Percentiles rank a stretch among this genome's conserved stretches.
Conservation (phyloP, 352 stramenopile genomes). For the Phytophthora aleatoria region DNA sequence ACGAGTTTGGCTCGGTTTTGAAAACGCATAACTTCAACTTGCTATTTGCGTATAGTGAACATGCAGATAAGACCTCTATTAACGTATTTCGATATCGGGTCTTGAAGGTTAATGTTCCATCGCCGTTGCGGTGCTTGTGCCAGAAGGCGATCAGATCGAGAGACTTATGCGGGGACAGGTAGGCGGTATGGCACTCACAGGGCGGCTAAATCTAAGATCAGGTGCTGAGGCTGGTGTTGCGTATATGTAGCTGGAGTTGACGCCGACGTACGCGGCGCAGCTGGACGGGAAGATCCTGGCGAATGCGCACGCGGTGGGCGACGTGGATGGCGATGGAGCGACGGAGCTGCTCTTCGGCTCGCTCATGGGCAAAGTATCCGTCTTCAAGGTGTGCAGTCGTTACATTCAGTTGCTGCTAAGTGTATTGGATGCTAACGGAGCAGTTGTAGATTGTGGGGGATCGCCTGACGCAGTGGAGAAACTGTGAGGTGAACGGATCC, state of each 20-base stretch:
- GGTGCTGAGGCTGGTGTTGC: conserved; percentile 13
- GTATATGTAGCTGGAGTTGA: conserved; percentile 62
- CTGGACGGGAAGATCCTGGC: conserved; percentile 72
- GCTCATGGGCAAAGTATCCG: conserved; percentile 56
- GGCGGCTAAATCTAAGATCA: background rate
- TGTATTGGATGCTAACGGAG: background rate
- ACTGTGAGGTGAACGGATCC: conserved; percentile 66
- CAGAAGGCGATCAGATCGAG: background rate
- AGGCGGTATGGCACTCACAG: background rate
- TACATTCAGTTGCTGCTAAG: background rate
- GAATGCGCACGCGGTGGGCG: conserved; percentile 67
- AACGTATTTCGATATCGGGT: background rate
- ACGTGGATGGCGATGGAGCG: conserved; percentile 69
- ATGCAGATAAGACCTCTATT: no score
- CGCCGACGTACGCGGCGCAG: conserved; percentile 60
- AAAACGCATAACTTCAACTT: conserved; percentile 14
- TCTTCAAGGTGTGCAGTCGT: conserved; percentile 61
- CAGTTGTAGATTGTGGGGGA: conserved; percentile 49
- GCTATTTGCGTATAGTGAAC: background rate
- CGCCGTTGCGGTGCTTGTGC: background rate
- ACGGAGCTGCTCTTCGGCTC: conserved; percentile 75
- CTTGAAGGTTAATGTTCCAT: background rate
- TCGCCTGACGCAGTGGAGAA: conserved; percentile 58
- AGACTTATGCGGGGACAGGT: conserved; percentile 36
- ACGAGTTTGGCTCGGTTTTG: background rate